phyloP scores from a whole-genome alignment of 169 alveolate genomes.

The Ichthyophthirius multifiliis region DNA sequence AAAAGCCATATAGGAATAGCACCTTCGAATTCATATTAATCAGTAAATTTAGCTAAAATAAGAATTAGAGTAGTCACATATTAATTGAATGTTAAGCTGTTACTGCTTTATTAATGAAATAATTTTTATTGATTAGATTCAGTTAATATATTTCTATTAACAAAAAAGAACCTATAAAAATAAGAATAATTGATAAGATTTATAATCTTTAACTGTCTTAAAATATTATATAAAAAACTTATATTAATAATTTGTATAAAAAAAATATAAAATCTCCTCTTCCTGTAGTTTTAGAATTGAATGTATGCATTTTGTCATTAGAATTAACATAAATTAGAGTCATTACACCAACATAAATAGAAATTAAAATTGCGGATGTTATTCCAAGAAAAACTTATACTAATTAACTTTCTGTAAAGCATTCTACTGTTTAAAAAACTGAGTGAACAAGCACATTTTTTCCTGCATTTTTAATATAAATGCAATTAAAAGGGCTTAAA shows the following conservation, averaged over 20 bases:
- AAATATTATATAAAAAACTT: not conserved
- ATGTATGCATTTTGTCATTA: not conserved
- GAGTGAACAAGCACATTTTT: not conserved
- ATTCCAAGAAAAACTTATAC: constrained; percentile 10
- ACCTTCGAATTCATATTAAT: constrained; percentile 16
- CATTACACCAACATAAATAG: not conserved
- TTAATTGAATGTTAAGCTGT: constrained; percentile 21
- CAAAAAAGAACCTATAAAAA: not conserved
- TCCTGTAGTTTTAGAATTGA: constrained; percentile 23
- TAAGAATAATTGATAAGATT: constrained; percentile 9
- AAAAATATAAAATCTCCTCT: constrained; percentile 29
- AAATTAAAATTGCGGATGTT: no score
- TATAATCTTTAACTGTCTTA: not conserved
- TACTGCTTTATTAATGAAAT: not conserved
- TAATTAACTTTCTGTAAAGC: not conserved
- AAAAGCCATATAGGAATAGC: constrained; percentile 13
- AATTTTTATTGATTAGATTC: not conserved
- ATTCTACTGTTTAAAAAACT: not conserved
- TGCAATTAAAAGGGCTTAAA: not conserved
- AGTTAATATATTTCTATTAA: not conserved
- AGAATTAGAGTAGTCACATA: constrained; percentile 29
- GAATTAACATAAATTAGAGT: constrained; percentile 17
- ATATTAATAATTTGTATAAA: not conserved
- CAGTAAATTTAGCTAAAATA: constrained; percentile 16
- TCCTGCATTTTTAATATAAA: not conserved